Percentiles rank a stretch among this genome's conserved stretches.
These are phyloP conservation scores for Podaxis mareebaensis DNA, from an alignment of 768 basidiomycete species.

Conservation along the genomic window DNA sequence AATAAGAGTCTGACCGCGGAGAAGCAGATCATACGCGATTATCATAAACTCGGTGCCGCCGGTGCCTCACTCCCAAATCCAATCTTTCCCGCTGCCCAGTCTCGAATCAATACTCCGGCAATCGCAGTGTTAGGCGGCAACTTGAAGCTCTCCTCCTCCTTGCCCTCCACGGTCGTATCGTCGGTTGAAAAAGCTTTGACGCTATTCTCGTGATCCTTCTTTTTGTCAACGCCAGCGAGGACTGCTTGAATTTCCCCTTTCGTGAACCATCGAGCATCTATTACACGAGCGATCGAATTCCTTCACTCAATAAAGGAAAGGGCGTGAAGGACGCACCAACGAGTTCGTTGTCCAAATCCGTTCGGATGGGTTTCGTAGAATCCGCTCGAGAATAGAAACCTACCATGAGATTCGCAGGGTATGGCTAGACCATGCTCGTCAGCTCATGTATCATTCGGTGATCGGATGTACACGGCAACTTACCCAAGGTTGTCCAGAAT, in stretches of 20 bases:
- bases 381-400: conserved; percentile 85
- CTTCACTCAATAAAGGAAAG: background rate
- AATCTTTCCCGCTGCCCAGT: conserved; percentile 73
- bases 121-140: conserved; percentile 79
- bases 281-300: background rate
- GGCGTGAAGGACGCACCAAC: conserved; percentile 56
- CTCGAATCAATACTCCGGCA: conserved; percentile 80
- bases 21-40: too few species aligned
- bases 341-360: conserved; percentile 95
- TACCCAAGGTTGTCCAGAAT: conserved; percentile 88
- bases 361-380: conserved; percentile 69
- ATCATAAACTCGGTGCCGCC: conserved; percentile 5
- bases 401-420: conserved; percentile 87
- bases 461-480: conserved; percentile 19
- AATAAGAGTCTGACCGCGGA: too few species aligned
- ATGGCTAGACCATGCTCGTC: conserved; percentile 56
- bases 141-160: conserved; percentile 51
- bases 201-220: background rate
- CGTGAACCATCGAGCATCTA: conserved; percentile 90
- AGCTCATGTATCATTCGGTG: background rate
- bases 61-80: conserved; percentile 25
- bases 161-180: conserved; percentile 24
- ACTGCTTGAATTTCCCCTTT: conserved; percentile 69
- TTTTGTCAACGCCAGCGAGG: conserved; percentile 48
- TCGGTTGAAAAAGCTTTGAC: conserved; percentile 32